phyloP scores from a whole-genome alignment of 352 stramenopile genomes.

The Globisporangium iwayamae region DNA sequence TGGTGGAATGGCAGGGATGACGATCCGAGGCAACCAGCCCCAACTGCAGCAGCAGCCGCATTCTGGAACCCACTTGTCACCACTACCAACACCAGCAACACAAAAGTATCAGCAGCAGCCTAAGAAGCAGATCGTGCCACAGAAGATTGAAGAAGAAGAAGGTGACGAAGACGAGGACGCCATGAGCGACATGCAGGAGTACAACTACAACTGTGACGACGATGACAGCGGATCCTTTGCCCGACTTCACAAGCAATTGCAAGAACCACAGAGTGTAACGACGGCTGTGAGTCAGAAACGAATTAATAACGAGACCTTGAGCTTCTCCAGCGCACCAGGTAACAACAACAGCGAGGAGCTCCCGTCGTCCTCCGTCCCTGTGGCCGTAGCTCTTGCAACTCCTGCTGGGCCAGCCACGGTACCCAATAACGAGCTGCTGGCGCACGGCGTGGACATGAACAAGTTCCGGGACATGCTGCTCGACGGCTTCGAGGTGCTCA shows the following conservation, averaged over 20 bases:
- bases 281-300: not conserved
- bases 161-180: constrained; percentile 34
- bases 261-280: not conserved
- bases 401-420: not conserved
- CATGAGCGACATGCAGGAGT: constrained; percentile 24
- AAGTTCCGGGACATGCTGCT: constrained; percentile 63
- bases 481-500: constrained; percentile 71
- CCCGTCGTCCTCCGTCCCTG: not conserved
- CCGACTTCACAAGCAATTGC: not conserved
- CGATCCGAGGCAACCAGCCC: constrained; percentile 6
- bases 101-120: constrained; percentile 5
- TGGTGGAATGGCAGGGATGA: not conserved
- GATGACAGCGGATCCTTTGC: constrained; percentile 4
- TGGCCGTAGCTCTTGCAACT: not conserved
- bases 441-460: constrained; percentile 34
- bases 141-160: constrained; percentile 51
- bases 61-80: not conserved
- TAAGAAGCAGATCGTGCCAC: constrained; percentile 26
- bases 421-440: not conserved
- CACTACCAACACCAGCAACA: not conserved
- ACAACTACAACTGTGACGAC: constrained; percentile 39
- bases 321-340: not conserved
- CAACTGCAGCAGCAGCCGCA: constrained; percentile 5
- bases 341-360: constrained; percentile 19
- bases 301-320: not conserved